These are phyloP conservation scores for Trichophyton verrucosum DNA, from an alignment of 2,329 filamentous ascomycete species.

Conservation along the genomic window DNA sequence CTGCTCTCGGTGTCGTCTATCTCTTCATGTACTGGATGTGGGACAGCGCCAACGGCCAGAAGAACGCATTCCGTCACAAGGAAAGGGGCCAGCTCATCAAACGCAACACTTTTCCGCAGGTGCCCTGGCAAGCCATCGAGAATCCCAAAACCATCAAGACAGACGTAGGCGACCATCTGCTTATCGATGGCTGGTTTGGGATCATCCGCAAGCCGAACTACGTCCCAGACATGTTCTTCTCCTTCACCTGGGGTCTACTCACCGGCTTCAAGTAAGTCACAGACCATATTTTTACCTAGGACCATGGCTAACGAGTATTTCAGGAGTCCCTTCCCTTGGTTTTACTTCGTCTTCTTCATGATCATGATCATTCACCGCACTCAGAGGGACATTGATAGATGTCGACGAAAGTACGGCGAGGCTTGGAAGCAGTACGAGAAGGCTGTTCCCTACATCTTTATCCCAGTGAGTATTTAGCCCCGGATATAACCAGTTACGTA, in stretches of 20 bases:
- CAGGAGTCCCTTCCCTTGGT: conserved; percentile 72
- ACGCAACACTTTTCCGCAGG: conserved; percentile 74
- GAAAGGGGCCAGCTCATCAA: conserved; percentile 51
- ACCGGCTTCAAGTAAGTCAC: conserved; percentile 50
- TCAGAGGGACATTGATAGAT: conserved; percentile 60
- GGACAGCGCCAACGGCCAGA: conserved; percentile 86
- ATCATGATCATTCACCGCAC: conserved; percentile 71
- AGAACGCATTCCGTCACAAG: conserved; percentile 77
- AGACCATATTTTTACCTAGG: too few species aligned
- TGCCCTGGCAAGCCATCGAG: conserved; percentile 71
- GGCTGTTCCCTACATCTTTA: conserved; percentile 71
- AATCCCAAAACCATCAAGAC: conserved; percentile 70
- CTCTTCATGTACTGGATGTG: conserved; percentile 80
- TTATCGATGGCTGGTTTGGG: conserved; percentile 74
- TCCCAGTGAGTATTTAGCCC: conserved; percentile 45
- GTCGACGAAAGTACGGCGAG: conserved; percentile 65
- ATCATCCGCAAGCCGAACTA: conserved; percentile 62
- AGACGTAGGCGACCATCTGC: conserved; percentile 59
- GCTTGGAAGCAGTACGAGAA: conserved; percentile 71
- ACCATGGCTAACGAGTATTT: not conserved
- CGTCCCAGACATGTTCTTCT: conserved; percentile 67
- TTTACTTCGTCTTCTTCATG: conserved; percentile 71
- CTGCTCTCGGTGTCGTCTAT: conserved; percentile 55
- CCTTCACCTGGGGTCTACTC: conserved; percentile 63
- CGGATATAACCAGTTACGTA: not conserved